Evolutionary conservation across 805 yeast species (phyloP), one percentile per base, ranked within the genome.

Genomic region (Wickerhamomyces chaumierensis): DNA sequence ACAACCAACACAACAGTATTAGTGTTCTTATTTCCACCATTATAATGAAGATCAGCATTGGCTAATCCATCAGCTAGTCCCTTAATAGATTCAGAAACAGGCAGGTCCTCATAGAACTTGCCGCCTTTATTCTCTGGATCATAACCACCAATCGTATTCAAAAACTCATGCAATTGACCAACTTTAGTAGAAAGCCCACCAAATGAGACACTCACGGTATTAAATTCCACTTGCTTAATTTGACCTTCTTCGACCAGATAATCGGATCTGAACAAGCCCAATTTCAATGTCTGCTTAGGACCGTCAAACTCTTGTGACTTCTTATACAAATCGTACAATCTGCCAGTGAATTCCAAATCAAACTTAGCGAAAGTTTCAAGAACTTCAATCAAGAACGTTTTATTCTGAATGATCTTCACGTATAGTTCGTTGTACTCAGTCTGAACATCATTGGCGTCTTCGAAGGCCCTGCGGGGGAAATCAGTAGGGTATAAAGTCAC

Each of bases 191-290:
- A 80, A 40, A 92, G 66, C 0, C 94, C 97, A 17, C 94, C 96
- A 63, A 92, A 92, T 1, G 96, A 88, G 3, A 90, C 95, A 51
- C 95, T 82, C 3, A 92, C 85, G 1, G 98, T 88, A 60, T 92
- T 92, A 64, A 90, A 90, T 58, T 92, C 99, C 37, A 92, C 92
- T 59, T 92, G 98, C 55, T 90, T 88, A 51, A 90, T 81, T 37
- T 62, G 61, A 6, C 56, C 53, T 18, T 60, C 56, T 32, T 69
- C 66, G n/a, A 70, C 62, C 77, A 92, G 76, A 52, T 90, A 92
- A 54, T 92, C 98, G 0, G 94, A 81, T 56, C 98, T 73, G 58
- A 87, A 88, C 9, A 92, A 59, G 1, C 96, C 97, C 34, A 88
- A 65, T 0, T 87, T 72, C 29, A 84, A 65, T 2, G 77, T 73